Conservation (phyloP, 83 land plant genomes). For the Larix sibirica region DNA sequence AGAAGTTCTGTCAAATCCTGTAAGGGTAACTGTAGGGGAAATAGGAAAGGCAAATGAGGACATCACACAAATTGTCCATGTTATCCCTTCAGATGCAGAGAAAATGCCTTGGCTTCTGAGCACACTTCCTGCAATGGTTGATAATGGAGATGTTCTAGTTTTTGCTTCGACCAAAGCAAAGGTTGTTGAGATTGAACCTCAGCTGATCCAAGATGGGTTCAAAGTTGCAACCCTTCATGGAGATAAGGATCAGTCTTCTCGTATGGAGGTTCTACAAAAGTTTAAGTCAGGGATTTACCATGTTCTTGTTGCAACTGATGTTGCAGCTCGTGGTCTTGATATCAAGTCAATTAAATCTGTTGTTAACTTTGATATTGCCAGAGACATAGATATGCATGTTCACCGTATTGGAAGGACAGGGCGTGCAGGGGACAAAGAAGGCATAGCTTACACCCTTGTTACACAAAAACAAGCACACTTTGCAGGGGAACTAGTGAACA, state of each 20-base stretch:
- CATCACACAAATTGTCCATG: conserved; percentile 89
- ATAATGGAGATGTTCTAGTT: conserved; percentile 94
- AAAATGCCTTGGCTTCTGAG: conserved; percentile 96
- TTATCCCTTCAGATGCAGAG: conserved; percentile 89
- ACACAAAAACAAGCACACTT: conserved; percentile 94
- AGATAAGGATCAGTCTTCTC: conserved; percentile 97
- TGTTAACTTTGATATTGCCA: conserved; percentile 93
- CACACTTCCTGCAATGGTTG: conserved; percentile 76
- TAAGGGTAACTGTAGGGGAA: conserved; percentile 92
- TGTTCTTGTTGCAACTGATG: conserved; percentile 97
- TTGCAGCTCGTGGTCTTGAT: conserved; percentile 98
- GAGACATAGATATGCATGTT: conserved; percentile 98
- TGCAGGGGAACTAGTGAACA: conserved; percentile 94
- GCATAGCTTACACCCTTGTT: conserved; percentile 92
- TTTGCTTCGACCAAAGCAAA: conserved; percentile 91
- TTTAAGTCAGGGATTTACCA: conserved; percentile 86
- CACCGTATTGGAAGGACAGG: conserved; percentile 99
- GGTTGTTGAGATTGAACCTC: conserved; percentile 93
- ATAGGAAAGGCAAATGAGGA: conserved; percentile 97
- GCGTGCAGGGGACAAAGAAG: conserved; percentile 99
- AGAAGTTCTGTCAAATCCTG: conserved; percentile 84
- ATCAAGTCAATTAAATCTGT: conserved; percentile 98
- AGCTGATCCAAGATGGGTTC: conserved; percentile 61
- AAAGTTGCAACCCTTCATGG: conserved; percentile 97
- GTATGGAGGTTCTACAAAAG: conserved; percentile 90